Evolutionary conservation across 208 protist genomes (phyloP), one percentile per base, ranked within the genome.

Genomic region (Wallacemonas collosoma): DNA sequence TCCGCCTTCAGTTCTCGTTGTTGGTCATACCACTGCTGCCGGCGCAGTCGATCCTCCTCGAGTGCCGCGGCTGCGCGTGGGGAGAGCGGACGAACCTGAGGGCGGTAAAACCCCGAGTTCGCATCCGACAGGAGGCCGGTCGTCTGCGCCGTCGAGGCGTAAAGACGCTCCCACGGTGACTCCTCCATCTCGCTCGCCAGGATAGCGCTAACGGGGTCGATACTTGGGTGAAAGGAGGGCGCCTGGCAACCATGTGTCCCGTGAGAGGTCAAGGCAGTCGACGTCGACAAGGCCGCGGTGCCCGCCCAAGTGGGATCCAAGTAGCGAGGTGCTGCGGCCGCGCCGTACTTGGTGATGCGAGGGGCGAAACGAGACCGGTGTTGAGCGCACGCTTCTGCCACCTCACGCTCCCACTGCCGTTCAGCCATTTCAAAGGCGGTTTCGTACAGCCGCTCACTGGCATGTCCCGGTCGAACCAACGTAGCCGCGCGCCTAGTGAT

Each of bases 171-270:
- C n/a, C 14, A 55, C 43, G 55, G 51, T 38, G 63, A 48, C 26
- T 41, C 47, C 1, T 45, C 64, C 64, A 54, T 54, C 48, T 57
- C 64, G 47, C 36, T 39, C 14, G 50, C 64, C 26, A 68, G 41
- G 47, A 57, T 68, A 8, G 86, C 87, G 63, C 86, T 91, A 14
- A 93, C 86, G 0, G 84, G 82, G 80, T 92, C 84, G 50, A 93
- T 91, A 36, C 73, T 73, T 9, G 88, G 88, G n/a, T 80, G 75
- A 58, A 89, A 82, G 2, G 65, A 55, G 45, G 6, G 26, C 26
- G 26, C 26, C 26, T 26, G 26, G 0, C 26, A 26, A 26, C 26
- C 26, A 26, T 26, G 26, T 26, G 26, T 26, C 26, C 26, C 26
- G 26, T 26, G 26, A 26, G 26, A 26, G 26, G 26, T 26, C 26